These are phyloP conservation scores for Pulveroboletus sp. DNA, from an alignment of 1,284 basidiomycete genomes.

Conservation along the genomic window DNA sequence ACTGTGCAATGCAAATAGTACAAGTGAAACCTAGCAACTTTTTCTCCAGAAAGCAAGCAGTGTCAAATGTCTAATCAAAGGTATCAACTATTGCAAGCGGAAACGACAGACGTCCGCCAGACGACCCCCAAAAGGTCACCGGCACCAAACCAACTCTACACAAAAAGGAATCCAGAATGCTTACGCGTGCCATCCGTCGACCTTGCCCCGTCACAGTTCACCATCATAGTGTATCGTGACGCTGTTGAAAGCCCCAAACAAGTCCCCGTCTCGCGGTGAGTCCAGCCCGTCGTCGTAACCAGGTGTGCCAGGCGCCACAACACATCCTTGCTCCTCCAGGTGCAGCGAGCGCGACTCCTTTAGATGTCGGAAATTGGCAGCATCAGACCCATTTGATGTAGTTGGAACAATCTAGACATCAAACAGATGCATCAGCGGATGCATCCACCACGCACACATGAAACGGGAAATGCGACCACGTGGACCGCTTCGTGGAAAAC, in stretches of 20 bases:
- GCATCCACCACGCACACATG: constrained; percentile 11
- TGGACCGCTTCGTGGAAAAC: constrained; percentile 1
- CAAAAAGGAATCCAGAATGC: background rate
- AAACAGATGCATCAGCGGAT: constrained; percentile 25
- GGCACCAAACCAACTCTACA: constrained; percentile 6
- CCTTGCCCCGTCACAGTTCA: constrained; percentile 46
- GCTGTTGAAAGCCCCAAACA: constrained; percentile 84
- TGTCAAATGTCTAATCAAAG: constrained; percentile 25
- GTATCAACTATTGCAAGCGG: constrained; percentile 7
- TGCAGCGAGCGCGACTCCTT: constrained; percentile 90
- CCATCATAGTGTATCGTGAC: constrained; percentile 87
- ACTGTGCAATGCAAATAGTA: constrained; percentile 39
- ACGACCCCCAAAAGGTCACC: constrained; percentile 6
- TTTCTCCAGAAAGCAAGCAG: constrained; percentile 27
- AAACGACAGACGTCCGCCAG: constrained; percentile 22
- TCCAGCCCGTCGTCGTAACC: constrained; percentile 53
- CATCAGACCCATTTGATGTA: constrained; percentile 80
- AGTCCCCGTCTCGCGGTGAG: constrained; percentile 45
- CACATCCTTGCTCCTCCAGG: constrained; percentile 65
- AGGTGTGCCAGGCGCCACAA: constrained; percentile 34
- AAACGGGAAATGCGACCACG: constrained; percentile 19
- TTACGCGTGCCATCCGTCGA: background rate
- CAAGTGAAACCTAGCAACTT: constrained; percentile 31
- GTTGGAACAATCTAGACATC: constrained; percentile 76
- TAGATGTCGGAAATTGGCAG: constrained; percentile 88